Conservation (phyloP, 1,139 yeast species). For the Debaryomyces coudertii region DNA sequence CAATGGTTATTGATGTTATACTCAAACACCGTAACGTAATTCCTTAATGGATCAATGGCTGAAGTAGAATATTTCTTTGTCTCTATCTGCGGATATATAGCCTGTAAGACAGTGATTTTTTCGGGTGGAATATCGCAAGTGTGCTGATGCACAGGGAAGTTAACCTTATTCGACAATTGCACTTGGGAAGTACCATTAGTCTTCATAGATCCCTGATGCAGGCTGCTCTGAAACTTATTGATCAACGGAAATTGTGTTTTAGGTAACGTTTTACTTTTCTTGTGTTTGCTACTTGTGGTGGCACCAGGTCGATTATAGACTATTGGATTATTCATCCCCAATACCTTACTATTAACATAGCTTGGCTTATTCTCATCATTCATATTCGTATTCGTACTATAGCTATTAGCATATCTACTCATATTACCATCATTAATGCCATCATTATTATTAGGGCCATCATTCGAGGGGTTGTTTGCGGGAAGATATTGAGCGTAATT, state of each 20-base stretch:
- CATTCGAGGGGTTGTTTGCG: not conserved
- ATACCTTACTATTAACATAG: not conserved
- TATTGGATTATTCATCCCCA: slow-evolving; percentile 4
- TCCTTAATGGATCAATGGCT: slow-evolving; percentile 59
- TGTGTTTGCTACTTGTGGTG: slow-evolving; percentile 9
- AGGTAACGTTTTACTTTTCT: slow-evolving; percentile 16
- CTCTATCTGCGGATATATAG: slow-evolving; percentile 42
- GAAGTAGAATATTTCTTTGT: slow-evolving; percentile 74
- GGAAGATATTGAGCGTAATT: not conserved
- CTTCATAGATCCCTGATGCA: slow-evolving; percentile 3
- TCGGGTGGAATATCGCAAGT: slow-evolving; percentile 26
- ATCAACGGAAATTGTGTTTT: slow-evolving; percentile 10
- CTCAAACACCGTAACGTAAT: slow-evolving; percentile 73
- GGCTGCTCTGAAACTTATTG: slow-evolving; percentile 13
- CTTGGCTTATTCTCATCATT: not conserved
- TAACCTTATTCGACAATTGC: slow-evolving; percentile 15
- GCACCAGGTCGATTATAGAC: not conserved
- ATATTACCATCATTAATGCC: not conserved
- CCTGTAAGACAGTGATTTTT: slow-evolving; percentile 28
- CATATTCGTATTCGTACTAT: not conserved
- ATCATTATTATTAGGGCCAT: not conserved
- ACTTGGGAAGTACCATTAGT: not conserved
- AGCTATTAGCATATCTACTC: not conserved
- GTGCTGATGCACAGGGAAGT: slow-evolving; percentile 27
- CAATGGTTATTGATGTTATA: slow-evolving; percentile 65